Evolutionary conservation across 495 filamentous ascomycete genomes (phyloP), one percentile per base, ranked within the genome.

Genomic region (Parmelia sp.): DNA sequence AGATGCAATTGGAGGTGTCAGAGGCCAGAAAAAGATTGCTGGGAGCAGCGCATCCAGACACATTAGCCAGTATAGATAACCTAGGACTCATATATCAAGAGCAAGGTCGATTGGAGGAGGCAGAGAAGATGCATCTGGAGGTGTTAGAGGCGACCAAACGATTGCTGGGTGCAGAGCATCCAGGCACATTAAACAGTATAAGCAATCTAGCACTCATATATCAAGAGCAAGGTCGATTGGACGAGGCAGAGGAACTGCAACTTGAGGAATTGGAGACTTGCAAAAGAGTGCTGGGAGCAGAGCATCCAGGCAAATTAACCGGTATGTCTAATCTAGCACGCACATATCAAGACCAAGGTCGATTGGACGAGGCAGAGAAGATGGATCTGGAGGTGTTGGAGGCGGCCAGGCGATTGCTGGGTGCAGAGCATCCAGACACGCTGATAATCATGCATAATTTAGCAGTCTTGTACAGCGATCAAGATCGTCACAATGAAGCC

Each of bases 301-400:
- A 78, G 23, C 72, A 78, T 66, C 75, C 71, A 33, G 44, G 70
- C 56, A 77, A 74, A 45, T 60, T 77, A 11, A 69, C 59, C 0
- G 74, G 66, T 55, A 77, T 74, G 68, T 27, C 17, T 55, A 74
- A 72, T 62, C 70, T 78, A 17, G 70, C 70, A 57, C 0, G 3
- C 0, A 69, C 44, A 17, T 61, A 59, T 14, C 0, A 15, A 1
- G 7, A 33, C 1, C 61, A 63, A 23, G 36, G 55, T 14, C 65
- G 65, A 21, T 55, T 53, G 44, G 23, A 61, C 7, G 67, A 70
- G 60, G 65, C 68, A 2, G 35, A 63, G 33, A 57, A 39, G n/a
- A 27, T 70, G 21, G 53, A 59, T 14, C 31, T 53, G 33, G 4
- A 60, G 21, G 47, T 60, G 7, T 8, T 61, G 8, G 40, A 70